Conservation (phyloP, 2,329 filamentous ascomycete genomes). For the Fusarium pseudoanthophilum region DNA sequence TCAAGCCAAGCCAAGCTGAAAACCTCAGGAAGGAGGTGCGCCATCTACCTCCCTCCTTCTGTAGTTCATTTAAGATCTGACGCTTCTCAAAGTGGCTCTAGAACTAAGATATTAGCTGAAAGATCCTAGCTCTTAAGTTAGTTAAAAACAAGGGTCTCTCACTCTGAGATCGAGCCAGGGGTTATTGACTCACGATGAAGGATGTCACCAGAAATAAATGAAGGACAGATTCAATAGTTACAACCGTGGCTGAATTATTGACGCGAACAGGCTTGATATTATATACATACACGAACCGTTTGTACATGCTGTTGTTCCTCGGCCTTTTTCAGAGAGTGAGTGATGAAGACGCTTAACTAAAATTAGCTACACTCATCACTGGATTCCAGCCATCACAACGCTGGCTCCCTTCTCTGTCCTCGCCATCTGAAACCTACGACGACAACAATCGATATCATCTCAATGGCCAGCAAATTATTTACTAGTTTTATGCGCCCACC, state of each 20-base stretch:
- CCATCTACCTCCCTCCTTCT: slow-evolving; percentile 15
- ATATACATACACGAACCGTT: slow-evolving; percentile 26
- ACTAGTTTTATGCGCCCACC: slow-evolving; percentile 5
- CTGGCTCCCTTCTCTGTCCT: slow-evolving; percentile 20
- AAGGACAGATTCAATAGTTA: slow-evolving; percentile 4
- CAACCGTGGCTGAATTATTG: slow-evolving; percentile 19
- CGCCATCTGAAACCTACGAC: neutral
- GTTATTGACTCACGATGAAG: neutral
- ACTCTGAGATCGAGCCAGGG: neutral
- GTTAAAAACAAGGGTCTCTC: neutral
- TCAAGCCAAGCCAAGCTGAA: slow-evolving; percentile 25
- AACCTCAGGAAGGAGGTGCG: slow-evolving; percentile 15
- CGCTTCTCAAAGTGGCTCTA: neutral
- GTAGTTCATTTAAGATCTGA: slow-evolving; percentile 31
- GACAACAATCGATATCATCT: neutral
- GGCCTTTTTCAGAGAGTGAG: slow-evolving; percentile 1
- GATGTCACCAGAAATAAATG: slow-evolving; percentile 7
- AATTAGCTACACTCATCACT: slow-evolving; percentile 31
- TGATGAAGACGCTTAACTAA: slow-evolving; percentile 24
- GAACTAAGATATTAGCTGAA: slow-evolving; percentile 13
- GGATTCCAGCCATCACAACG: slow-evolving; percentile 30
- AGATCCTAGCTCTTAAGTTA: neutral
- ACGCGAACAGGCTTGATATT: slow-evolving; percentile 10
- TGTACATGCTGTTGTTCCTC: slow-evolving; percentile 27
- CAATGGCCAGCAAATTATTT: neutral